Conservation (phyloP, 2,329 filamentous ascomycete genomes). For the Didymella sp. region DNA sequence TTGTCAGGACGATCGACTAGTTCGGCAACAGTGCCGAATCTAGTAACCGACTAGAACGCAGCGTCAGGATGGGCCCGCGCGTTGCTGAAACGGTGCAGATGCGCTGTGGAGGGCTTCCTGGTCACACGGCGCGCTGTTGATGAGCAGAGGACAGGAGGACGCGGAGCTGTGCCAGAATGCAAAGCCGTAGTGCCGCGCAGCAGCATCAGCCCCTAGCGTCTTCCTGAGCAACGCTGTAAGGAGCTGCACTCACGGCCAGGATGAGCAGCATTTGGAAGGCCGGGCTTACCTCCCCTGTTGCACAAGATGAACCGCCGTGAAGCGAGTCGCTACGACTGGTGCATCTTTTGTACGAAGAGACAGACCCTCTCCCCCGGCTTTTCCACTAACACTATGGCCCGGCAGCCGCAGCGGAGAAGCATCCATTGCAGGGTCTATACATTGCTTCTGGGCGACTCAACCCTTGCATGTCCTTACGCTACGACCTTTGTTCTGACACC, state of each 20-base stretch:
- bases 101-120: slow-evolving; percentile 3
- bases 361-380: slow-evolving; percentile 17
- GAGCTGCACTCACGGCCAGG: slow-evolving; percentile 10
- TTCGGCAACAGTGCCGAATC: slow-evolving; percentile 9
- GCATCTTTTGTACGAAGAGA: slow-evolving; percentile 8
- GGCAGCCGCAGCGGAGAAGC: slow-evolving; percentile 17
- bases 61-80: slow-evolving; percentile 9
- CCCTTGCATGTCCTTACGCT: slow-evolving; percentile 7
- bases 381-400: slow-evolving; percentile 8
- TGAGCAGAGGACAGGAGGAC: slow-evolving; percentile 2
- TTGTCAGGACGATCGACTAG: slow-evolving; percentile 24
- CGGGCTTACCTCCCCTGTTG: slow-evolving; percentile 11
- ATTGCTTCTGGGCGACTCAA: neutral
- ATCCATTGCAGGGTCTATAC: slow-evolving; percentile 3
- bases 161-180: slow-evolving; percentile 7
- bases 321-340: slow-evolving; percentile 16
- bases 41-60: slow-evolving; percentile 20
- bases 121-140: slow-evolving; percentile 11
- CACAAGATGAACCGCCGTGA: slow-evolving; percentile 17
- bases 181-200: neutral
- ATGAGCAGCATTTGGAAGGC: slow-evolving; percentile 9
- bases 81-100: slow-evolving; percentile 14
- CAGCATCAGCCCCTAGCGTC: slow-evolving; percentile 6
- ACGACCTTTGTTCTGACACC: neutral
- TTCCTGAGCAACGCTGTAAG: slow-evolving; percentile 9